Percentiles rank a stretch among this genome's conserved stretches.
Evolutionary conservation across 2,329 filamentous ascomycete species (phyloP).

Genomic region (Alternaria sp.): DNA sequence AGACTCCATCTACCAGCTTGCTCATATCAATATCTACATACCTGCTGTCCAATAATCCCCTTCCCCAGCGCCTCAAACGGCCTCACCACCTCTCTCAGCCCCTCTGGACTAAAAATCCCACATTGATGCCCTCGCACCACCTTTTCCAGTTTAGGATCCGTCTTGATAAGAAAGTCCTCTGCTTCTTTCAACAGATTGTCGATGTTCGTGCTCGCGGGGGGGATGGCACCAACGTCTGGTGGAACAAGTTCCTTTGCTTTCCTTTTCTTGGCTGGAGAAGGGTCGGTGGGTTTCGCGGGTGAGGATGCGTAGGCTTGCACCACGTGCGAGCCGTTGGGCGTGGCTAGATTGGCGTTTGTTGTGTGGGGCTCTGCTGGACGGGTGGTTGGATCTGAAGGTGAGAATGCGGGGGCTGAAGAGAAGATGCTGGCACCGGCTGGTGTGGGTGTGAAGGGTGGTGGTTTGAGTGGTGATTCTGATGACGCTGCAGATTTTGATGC

Average conservation of each 20-base stretch:
- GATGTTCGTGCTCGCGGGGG: slow-evolving; percentile 63
- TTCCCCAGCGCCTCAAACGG: slow-evolving; percentile 84
- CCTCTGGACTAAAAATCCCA: slow-evolving; percentile 78
- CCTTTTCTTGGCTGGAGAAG: slow-evolving; percentile 53
- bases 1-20: not conserved
- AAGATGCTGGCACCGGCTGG: slow-evolving; percentile 58
- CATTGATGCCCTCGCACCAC: slow-evolving; percentile 79
- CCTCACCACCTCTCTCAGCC: slow-evolving; percentile 83
- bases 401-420: slow-evolving; percentile 27
- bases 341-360: slow-evolving; percentile 75
- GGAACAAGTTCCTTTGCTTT: slow-evolving; percentile 46
- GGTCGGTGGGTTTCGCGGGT: slow-evolving; percentile 35
- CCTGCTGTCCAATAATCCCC: slow-evolving; percentile 92
- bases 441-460: slow-evolving; percentile 50
- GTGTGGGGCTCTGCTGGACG: slow-evolving; percentile 68
- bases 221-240: slow-evolving; percentile 35
- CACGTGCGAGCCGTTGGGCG: slow-evolving; percentile 71
- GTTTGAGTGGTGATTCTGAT: slow-evolving; percentile 22
- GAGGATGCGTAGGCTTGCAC: slow-evolving; percentile 54
- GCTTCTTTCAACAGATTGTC: slow-evolving; percentile 77
- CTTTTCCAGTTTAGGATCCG: slow-evolving; percentile 74
- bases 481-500: slow-evolving; percentile 3
- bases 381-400: slow-evolving; percentile 56
- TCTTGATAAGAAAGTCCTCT: slow-evolving; percentile 72
- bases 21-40: slow-evolving; percentile 19